Evolutionary conservation across 208 protist species (phyloP), one percentile per base, ranked within the genome.

Genomic region (Acanthamoeba polyphaga): DNA sequence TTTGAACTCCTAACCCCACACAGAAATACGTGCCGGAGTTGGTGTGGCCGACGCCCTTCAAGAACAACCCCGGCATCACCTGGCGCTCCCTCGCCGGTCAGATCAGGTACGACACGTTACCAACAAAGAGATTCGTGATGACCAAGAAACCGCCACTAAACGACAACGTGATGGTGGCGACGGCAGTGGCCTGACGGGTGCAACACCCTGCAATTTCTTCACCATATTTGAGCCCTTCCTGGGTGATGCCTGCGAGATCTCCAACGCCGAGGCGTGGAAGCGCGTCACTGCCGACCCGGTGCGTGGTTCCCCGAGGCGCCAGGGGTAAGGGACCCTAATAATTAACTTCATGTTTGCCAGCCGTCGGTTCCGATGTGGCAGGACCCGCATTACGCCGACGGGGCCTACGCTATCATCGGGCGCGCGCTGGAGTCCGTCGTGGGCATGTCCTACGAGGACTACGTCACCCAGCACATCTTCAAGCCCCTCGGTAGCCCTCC

Each of bases 191-290:
- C 64, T 92, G 32, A 22, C 12, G 13, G 87, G 87, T 34, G 62
- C 15, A 1, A 92, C 87, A 12, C 87, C 87, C 5, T 92, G 87
- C 87, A 76, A 92, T 62, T 92, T 92, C 24, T 92, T 92, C 87
- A 76, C 87, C 7, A n/a, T 92, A 4, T 76, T 13, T 1, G 87
- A 92, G 43, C 87, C 87, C 17, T 6, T 92, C 3, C 27, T 70
- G 29, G 64, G 64, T 12, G 64, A 92, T 76, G 87, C 87, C 1
- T 92, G 87, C 64, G 87, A 68, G 24, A 92, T 92, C 87, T 58
- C 87, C 62, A 92, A 92, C 62, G 87, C 43, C 17, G 87, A 92
- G 66, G 87, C 87, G 15, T 92, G 87, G 87, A 46, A 38, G 38
- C 87, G 87, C 17, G 64, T 92, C 87, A 32, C 62, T 1, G 24